Evolutionary conservation across 2,329 filamentous ascomycete species (phyloP).

Genomic region (Seiridium unicorne): DNA sequence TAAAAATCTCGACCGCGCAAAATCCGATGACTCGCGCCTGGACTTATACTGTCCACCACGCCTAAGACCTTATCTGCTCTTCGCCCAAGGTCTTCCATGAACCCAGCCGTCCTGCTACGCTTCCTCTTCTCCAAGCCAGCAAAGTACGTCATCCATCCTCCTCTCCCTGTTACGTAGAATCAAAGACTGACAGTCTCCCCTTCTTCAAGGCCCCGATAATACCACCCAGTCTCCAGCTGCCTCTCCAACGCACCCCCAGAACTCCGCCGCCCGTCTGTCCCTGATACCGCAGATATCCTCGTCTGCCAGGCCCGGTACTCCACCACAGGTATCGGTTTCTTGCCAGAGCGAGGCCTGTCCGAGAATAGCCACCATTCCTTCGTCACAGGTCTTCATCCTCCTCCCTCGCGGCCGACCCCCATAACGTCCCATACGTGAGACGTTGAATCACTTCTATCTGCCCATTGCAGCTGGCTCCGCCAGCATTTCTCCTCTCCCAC

Average conservation of each 20-base stretch:
- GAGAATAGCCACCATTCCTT: conserved; percentile 80
- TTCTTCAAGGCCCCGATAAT: conserved; percentile 56
- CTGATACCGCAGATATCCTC: conserved; percentile 58
- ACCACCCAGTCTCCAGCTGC: conserved; percentile 31
- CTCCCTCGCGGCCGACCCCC: conserved; percentile 83
- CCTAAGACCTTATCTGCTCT: background rate
- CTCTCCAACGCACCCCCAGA: conserved; percentile 9
- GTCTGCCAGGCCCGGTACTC: conserved; percentile 86
- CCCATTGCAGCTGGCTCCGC: conserved; percentile 80
- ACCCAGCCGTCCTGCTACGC: conserved; percentile 83
- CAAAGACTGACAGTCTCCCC: background rate
- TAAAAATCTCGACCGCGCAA: too few species aligned
- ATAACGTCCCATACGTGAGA: conserved; percentile 77
- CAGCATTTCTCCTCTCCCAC: conserved; percentile 65
- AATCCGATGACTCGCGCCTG: background rate
- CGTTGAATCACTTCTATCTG: conserved; percentile 45
- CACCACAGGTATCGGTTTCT: conserved; percentile 76
- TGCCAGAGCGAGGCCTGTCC: conserved; percentile 60
- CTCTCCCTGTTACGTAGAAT: background rate
- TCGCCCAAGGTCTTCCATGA: conserved; percentile 64
- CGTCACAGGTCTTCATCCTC: conserved; percentile 77
- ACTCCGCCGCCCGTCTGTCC: background rate
- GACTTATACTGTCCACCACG: background rate
- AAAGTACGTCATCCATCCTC: conserved; percentile 62
- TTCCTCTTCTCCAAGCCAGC: conserved; percentile 85